Base-by-base conservation (phyloP, 2,329 filamentous ascomycete genomes). In the Aspergillus sp. region DNA sequence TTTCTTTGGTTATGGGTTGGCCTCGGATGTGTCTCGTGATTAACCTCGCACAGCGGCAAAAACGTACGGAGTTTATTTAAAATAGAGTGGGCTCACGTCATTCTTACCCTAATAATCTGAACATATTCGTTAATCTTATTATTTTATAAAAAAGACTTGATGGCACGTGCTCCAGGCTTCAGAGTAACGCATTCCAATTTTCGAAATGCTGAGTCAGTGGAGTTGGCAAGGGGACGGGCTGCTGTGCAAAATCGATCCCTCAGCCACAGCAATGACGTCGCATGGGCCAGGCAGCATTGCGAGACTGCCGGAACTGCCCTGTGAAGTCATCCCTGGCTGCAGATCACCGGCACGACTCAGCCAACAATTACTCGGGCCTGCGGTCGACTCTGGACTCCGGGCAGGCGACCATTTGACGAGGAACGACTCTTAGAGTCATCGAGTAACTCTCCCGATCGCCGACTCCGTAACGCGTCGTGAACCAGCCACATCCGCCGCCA, bases 401-500 rank as follows among this genome's bases (percentile, higher is more conserved):
- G 19, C 42, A 45, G 42, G 12, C n/a, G 20, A 22, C 17, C 11
- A 45, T 45, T 27, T 45, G 42, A 20, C 42, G 7, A 27, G 42
- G 40, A 45, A 24, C 19, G 11, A 20, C 19, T 22, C 41, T 45
- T 12, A 5, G 41, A 15, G 20, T 45, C 41, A 45, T 45, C 20
- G 41, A 45, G 41, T 24, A 13, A 4, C 22, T 19, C 13, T 20
- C 12, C 22, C 41, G 27, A 30, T 30, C 27, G 27, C 27, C 9
- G 27, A 9, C 27, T 30, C 27, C 22, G 20, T 46, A 30, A 30
- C 27, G 27, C 39, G 39, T 41, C 42, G 37, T 19, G 42, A 27
- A 19, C 42, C 51, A 59, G 57, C 57, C 57, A 56, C 57, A 59
- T 56, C 57, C 57, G 57, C 49, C 11, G 37, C 44, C 57, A 34